Base-by-base conservation (phyloP, 192 early-diverging fungal genomes). In the Backusella mclennaniae region DNA sequence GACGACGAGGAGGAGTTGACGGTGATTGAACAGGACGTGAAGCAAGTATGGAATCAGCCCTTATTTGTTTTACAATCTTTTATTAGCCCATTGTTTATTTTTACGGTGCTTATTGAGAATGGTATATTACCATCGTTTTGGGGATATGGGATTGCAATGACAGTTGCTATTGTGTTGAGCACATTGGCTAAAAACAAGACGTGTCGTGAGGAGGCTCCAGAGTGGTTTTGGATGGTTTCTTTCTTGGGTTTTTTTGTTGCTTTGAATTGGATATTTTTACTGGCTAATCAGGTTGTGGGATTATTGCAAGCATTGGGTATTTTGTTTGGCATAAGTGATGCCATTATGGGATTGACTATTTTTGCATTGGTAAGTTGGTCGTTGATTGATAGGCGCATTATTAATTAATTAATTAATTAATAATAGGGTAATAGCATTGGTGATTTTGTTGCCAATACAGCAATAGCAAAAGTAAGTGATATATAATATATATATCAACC, bases 401-500 rank as follows among this genome's bases (percentile, higher is more conserved):
- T 7, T n/a, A 0, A 56, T 11, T 21, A n/a, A 56, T 21, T n/a
- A 0, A 11, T 23, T 26, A 38, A 15, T 33, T 69, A 38, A 3
- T 59, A n/a, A 66, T 71, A 89, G 88, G 92, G 93, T 11, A 92
- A 92, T 78, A 93, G 92, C 67, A 82, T 95, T 35, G 93, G 93
- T 52, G 97, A 98, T 77, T 84, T 97, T 67, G 92, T 97, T 8
- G 95, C 97, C 3, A 97, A 98, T 77, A 86, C 95, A 31, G 92
- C 92, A 29, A 92, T 98, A 66, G 95, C 97, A n/a, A 72, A 76
- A 74, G 79, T 80, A 76, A 49, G 23, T 26, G 2, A 26, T 26
- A 29, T 53, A 1, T 53, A 2, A 21, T 53, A n/a, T 53, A n/a
- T 53, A 21, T 53, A 7, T 23, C 1, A 3, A n/a, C 5, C 0